Percentiles rank a stretch among this genome's conserved stretches.
phyloP scores from a whole-genome alignment of 2,329 filamentous ascomycete genomes.

The Arthroderma sp. region DNA sequence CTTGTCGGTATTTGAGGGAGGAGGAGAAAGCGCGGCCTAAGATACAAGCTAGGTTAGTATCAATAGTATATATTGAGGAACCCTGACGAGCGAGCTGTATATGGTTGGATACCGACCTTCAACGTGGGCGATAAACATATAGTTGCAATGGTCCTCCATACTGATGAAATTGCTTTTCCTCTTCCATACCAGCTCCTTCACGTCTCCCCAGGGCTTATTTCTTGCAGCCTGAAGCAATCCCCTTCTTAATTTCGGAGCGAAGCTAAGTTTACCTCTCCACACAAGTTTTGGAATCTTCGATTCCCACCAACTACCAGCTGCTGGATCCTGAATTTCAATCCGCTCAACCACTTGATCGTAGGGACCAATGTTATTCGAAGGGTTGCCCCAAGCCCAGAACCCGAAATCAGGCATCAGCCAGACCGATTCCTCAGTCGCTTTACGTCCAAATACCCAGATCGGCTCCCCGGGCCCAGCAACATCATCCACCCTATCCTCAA shows the following conservation, averaged over 20 bases:
- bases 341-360: constrained; percentile 24
- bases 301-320: constrained; percentile 17
- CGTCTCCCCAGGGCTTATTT: constrained; percentile 35
- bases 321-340: constrained; percentile 13
- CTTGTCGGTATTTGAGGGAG: constrained; percentile 38
- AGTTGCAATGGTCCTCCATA: constrained; percentile 41
- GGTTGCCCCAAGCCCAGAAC: constrained; percentile 37
- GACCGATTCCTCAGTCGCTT: constrained; percentile 26
- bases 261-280: constrained; percentile 36
- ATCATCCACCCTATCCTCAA: constrained; percentile 33
- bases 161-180: constrained; percentile 30
- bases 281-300: constrained; percentile 32
- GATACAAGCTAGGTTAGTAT: not conserved
- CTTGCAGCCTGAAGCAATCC: constrained; percentile 27
- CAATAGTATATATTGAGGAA: too few species aligned
- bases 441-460: constrained; percentile 33
- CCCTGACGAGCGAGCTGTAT: not conserved
- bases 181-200: constrained; percentile 29
- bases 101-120: constrained; percentile 27
- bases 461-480: constrained; percentile 22
- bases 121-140: constrained; percentile 40
- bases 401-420: constrained; percentile 43
- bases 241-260: constrained; percentile 28
- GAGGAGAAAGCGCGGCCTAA: constrained; percentile 34
- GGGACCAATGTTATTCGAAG: constrained; percentile 22